Base-by-base conservation (phyloP, 2,329 filamentous ascomycete species). In the Fusarium nygamai region DNA sequence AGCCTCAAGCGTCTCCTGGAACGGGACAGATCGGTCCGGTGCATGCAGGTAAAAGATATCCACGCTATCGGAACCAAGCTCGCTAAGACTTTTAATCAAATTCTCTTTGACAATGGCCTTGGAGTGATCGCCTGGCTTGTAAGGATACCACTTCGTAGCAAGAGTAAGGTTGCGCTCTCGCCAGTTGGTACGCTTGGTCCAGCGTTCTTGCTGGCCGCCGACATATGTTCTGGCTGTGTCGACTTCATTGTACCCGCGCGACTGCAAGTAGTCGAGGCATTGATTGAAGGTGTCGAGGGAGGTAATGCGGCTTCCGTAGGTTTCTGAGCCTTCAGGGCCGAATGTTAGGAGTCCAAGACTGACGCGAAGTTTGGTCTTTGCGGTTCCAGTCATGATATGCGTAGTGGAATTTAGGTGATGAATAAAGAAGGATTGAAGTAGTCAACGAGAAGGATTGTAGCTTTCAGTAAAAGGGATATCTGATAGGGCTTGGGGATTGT, bases 191-290 rank as follows among this genome's bases (percentile, higher is more conserved):
- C 86, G 85, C 3, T 91, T 93, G 80, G 90, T 94, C 14, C 87
- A 90, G 80, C 94, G 92, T 78, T 94, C 92, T 73, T 89, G 86
- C 61, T 46, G 24, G 1, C 92, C 92, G 38, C 84, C 89, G 47
- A 93, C 84, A 72, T 95, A 95, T 61, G 86, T 79, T 20, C 92
- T 87, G 1, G 93, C 92, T 0, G 92, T 95, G 79, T 95, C 93
- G 58, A 95, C 83, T 27, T 61, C 79, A 94, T 92, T 78, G 90
- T 89, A 84, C 93, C 66, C 67, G 6, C 58, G 47, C 1, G 43
- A 54, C 19, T 53, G 62, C 1, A 61, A 2, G 12, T 56, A 56
- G 39, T 62, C 48, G 20, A 62, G 60, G 14, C 29, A n/a, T 19
- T 56, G 14, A 5, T 71, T 60, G 36, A 53, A 69, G 8, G 41